Evolutionary conservation across 805 yeast genomes (phyloP), one percentile per base, ranked within the genome.

Genomic region (Suhomyces faveliae): DNA sequence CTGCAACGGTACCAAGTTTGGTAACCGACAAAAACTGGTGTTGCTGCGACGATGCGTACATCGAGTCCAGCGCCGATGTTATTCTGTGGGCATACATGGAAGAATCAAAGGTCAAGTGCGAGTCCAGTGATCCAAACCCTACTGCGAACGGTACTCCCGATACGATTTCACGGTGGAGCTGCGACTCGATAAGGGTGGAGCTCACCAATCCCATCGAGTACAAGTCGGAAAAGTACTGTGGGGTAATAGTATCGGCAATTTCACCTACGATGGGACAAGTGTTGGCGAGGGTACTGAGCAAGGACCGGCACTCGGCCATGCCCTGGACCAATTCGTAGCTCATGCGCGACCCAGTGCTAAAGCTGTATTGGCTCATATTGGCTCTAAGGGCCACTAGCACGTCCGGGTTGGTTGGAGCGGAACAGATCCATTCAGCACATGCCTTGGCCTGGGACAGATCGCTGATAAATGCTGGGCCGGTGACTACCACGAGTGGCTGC

Each of bases 91-190:
- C 49, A 39, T 66, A 66, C 51, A 62, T 60, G 33, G 50, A 51
- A 10, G 49, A 38, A 21, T 42, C 44, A 42, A 42, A 42, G 10
- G 38, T 3, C 12, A 42, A 20, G n/a, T 42, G 24, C 13, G 63
- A 50, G 38, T 60, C 63, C 41, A 40, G 51, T n/a, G 67, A 57
- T 25, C 61, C 60, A 55, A 76, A 76, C 0, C 81, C 82, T 13
- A 79, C 73, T 1, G 81, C 74, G 59, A 69, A 77, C 0, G 81
- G 73, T 19, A 69, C 59, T 1, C 82, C 82, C 6, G 80, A 74
- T n/a, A 71, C 72, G 48, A 78, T 57, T 52, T 77, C 82, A 49
- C 81, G 59, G 62, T 77, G 80, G 47, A 74, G 57, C 55, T 77
- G 81, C 23, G 78, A 74, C 58, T 78, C 82, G 24, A 71, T 53